These are phyloP conservation scores for Chiua virens DNA, from an alignment of 768 basidiomycete genomes.

Conservation along the genomic window DNA sequence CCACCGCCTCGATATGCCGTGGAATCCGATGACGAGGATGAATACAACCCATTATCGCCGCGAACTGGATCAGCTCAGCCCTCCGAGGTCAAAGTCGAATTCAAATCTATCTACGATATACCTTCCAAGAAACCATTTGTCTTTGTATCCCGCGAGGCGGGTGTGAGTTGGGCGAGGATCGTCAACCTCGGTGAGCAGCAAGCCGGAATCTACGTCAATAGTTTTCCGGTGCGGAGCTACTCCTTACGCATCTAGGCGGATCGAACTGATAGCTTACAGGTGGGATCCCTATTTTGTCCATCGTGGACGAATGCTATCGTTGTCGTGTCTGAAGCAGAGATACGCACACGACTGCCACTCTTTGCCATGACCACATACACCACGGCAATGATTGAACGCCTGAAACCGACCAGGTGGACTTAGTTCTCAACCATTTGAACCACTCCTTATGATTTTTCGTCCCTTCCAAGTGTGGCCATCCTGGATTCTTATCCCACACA, in stretches of 20 bases:
- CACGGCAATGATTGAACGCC: conserved; percentile 36
- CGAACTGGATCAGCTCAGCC: conserved; percentile 8
- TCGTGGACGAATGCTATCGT: conserved; percentile 47
- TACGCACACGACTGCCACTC: conserved; percentile 44
- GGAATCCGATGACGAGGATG: conserved; percentile 72
- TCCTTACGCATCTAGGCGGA: not conserved
- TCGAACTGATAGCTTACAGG: conserved; percentile 32
- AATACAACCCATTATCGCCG: conserved; percentile 44
- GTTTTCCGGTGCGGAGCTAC: conserved; percentile 39
- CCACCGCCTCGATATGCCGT: conserved; percentile 59
- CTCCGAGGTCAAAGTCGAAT: conserved; percentile 32
- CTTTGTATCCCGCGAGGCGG: conserved; percentile 48
- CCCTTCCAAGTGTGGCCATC: conserved; percentile 41
- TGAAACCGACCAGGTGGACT: conserved; percentile 49
- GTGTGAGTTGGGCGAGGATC: conserved; percentile 51
- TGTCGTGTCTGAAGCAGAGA: conserved; percentile 52
- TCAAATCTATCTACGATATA: conserved; percentile 36
- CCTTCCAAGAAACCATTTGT: conserved; percentile 35
- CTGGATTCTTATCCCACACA: conserved; percentile 54
- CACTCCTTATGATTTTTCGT: not conserved
- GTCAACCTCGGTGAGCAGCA: conserved; percentile 51
- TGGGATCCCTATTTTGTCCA: conserved; percentile 52
- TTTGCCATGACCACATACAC: conserved; percentile 53
- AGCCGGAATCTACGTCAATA: conserved; percentile 46
- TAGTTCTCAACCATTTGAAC: not conserved